Base-by-base conservation (phyloP, 208 protist genomes). In the Leishmania martiniquensis region DNA sequence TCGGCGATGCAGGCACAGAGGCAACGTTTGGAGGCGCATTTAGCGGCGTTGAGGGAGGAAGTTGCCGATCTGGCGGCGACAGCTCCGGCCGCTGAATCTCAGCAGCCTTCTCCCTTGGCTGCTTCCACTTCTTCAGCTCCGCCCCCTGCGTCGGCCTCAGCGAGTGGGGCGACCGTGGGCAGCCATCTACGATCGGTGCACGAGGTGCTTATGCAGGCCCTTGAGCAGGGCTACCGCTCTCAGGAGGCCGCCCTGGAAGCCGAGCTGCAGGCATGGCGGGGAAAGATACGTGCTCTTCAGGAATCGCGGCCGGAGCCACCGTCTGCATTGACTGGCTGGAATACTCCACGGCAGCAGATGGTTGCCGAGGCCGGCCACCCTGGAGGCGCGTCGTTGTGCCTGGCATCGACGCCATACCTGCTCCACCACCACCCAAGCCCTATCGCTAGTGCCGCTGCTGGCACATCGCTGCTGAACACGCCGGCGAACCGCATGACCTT, bases 141-240 rank as follows among this genome's bases (percentile, higher is more conserved):
- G 57, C 34, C 57, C 3, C 29, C 69, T 34, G 44, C 65, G 13
- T 49, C 52, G 37, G 22, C 54, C 32, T 15, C 15, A 34, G 51
- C 55, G 39, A 52, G 63, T 22, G 22, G 57, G 4, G 20, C 65
- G 15, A 52, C 84, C 2, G 42, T 37, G 25, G 68, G 72, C 34
- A 72, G 79, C 39, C 57, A 63, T 37, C 65, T 77, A 29, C 72
- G 76, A 25, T 39, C 68, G 2, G 13, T 52, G 32, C 85, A 89
- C 78, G 73, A 78, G 68, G 80, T 80, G 0, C 72, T 81, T 17
- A 75, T 88, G 70, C 75, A 45, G 45, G 81, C 81, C 32, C 32
- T 89, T 10, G 85, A 89, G 66, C 80, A 88, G 29, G 60, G 71
- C 60, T 89, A 82, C 78, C 73, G 77, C 39, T 73, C 77, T 3